Conservation (phyloP, 2,329 filamentous ascomycete genomes). For the Phialophora expanda region DNA sequence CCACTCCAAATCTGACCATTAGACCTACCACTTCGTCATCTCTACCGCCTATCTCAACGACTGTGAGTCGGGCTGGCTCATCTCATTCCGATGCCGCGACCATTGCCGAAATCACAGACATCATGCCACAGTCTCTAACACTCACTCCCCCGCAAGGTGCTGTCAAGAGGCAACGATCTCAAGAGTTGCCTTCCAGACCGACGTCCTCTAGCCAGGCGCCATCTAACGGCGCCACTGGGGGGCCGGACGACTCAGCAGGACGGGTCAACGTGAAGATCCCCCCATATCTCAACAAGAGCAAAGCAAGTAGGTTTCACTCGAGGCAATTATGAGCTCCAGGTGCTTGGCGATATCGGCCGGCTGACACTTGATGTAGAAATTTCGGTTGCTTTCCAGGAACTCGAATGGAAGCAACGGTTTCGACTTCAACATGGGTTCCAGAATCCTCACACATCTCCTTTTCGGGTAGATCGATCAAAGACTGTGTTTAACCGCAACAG, state of each 20-base stretch:
- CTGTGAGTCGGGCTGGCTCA: constrained; percentile 31
- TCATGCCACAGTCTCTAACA: constrained; percentile 37
- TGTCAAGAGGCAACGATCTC: constrained; percentile 38
- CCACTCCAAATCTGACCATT: constrained; percentile 31
- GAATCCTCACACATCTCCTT: constrained; percentile 58
- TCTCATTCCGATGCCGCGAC: constrained; percentile 36
- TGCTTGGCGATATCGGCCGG: background rate
- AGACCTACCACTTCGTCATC: constrained; percentile 35
- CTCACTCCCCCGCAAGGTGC: constrained; percentile 30
- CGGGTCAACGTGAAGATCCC: constrained; percentile 34
- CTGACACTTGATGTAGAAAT: constrained; percentile 53
- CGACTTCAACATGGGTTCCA: constrained; percentile 57
- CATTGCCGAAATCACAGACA: constrained; percentile 36
- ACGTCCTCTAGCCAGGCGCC: constrained; percentile 21
- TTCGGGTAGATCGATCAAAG: constrained; percentile 63
- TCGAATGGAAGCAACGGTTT: constrained; percentile 65
- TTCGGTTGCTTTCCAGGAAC: constrained; percentile 63
- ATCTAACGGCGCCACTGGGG: constrained; percentile 18
- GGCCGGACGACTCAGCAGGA: constrained; percentile 18
- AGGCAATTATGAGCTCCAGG: background rate
- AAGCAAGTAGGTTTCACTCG: constrained; percentile 32
- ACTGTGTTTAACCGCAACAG: constrained; percentile 72
- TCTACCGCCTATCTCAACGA: constrained; percentile 26
- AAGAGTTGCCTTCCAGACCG: constrained; percentile 26
- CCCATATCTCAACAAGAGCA: constrained; percentile 37